Conservation (phyloP, 768 basidiomycete species). For the Naganishia vishniacii region DNA sequence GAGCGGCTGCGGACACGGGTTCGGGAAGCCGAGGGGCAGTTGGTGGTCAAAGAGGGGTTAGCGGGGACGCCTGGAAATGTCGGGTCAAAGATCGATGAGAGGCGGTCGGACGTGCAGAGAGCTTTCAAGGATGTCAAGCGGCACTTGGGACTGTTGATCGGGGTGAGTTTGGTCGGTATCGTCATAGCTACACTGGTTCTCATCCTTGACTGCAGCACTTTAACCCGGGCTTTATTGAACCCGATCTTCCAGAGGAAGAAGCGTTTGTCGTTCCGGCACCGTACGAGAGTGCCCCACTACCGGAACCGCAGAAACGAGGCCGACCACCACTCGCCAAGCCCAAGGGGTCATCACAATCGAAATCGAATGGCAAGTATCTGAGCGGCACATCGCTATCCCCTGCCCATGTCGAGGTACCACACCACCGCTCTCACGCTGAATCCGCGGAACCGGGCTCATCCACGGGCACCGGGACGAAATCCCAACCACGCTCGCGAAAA, state of each 20-base stretch:
- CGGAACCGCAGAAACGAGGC: slow-evolving; percentile 28
- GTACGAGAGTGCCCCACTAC: slow-evolving; percentile 22
- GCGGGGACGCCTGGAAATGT: not conserved
- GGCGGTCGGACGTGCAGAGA: slow-evolving; percentile 6
- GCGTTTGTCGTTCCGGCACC: slow-evolving; percentile 17
- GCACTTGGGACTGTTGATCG: slow-evolving; percentile 20
- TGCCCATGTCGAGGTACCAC: too few relatives aligned
- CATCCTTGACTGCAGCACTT: not conserved
- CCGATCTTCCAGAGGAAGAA: slow-evolving; percentile 14
- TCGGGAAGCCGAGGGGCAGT: not conserved
- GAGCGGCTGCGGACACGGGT: not conserved
- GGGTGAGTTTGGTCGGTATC: slow-evolving; percentile 7
- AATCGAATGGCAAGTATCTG: not conserved
- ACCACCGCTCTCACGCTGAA: not conserved
- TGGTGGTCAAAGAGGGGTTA: not conserved
- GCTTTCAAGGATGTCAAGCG: slow-evolving; percentile 26
- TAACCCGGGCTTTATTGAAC: slow-evolving; percentile 17
- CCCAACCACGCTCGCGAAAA: slow-evolving; percentile 5
- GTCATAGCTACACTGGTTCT: not conserved
- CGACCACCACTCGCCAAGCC: slow-evolving; percentile 20
- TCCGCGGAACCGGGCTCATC: not conserved
- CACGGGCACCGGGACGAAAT: not conserved
- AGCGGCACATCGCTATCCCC: not conserved
- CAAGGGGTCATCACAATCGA: not conserved
- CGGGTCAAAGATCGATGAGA: not conserved